These are phyloP conservation scores for Suhomyces chickasaworum DNA, from an alignment of 1,139 yeast species.

Conservation along the genomic window DNA sequence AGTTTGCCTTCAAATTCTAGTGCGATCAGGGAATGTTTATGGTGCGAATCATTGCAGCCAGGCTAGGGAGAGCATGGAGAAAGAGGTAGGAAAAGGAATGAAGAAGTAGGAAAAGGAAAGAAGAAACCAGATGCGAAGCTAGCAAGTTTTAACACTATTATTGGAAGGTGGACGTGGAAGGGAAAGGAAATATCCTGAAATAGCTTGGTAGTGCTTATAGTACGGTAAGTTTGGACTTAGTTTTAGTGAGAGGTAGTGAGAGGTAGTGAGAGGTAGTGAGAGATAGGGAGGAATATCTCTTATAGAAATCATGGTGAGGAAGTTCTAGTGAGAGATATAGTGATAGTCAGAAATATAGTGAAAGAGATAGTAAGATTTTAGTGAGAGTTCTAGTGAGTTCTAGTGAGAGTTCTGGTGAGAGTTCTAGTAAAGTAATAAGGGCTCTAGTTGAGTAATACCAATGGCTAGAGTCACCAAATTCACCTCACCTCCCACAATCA, in stretches of 20 bases:
- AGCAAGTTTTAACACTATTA: background rate
- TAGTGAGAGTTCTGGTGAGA: background rate
- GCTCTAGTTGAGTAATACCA: no score
- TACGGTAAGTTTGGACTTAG: no score
- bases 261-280: background rate
- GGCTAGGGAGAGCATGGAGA: background rate
- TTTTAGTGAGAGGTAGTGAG: background rate
- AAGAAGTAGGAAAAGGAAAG: no score
- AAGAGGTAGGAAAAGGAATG: background rate
- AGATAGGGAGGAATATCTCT: background rate
- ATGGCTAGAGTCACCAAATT: no score
- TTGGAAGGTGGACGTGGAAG: background rate
- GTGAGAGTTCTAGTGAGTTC: background rate
- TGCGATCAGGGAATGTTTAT: background rate
- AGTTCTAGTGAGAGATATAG: background rate
- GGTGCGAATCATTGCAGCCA: background rate
- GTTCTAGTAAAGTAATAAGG: background rate
- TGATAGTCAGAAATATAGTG: no score
- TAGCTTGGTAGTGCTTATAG: no score
- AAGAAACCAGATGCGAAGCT: no score
- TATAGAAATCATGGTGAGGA: background rate
- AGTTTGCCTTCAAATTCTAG: conserved; percentile 4
- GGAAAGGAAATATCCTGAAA: no score
- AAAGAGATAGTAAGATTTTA: background rate
- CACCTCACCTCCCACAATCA: no score